Conservation (phyloP, 352 stramenopile species). For the Globisporangium spiculum region DNA sequence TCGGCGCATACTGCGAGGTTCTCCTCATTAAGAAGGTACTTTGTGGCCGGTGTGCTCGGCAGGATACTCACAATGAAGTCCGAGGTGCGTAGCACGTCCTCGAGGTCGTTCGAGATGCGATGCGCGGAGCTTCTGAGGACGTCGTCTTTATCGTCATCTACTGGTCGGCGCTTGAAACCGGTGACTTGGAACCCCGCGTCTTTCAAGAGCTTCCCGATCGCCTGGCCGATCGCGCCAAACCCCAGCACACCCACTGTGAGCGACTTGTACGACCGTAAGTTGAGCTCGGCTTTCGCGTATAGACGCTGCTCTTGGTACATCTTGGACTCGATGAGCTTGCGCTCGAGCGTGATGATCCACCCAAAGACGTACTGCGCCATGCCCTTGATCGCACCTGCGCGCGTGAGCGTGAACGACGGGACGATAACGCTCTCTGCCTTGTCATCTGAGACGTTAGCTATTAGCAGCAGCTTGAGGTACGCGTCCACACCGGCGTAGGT, state of each 20-base stretch:
- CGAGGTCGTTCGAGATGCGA: constrained; percentile 41
- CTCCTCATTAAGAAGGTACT: constrained; percentile 50
- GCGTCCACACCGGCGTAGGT: constrained; percentile 54
- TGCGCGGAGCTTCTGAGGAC: constrained; percentile 28
- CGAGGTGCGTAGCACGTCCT: constrained; percentile 41
- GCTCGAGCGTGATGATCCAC: constrained; percentile 25
- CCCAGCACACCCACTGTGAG: constrained; percentile 60
- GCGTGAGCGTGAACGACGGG: constrained; percentile 39
- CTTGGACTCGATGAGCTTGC: constrained; percentile 36
- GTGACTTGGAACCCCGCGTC: constrained; percentile 52
- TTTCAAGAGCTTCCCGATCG: constrained; percentile 50
- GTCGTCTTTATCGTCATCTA: constrained; percentile 13
- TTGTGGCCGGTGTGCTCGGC: constrained; percentile 70
- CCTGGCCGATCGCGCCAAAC: constrained; percentile 58
- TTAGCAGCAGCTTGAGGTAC: constrained; percentile 28
- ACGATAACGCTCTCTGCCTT: constrained; percentile 7
- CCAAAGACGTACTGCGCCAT: constrained; percentile 27
- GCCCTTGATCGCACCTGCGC: constrained; percentile 47
- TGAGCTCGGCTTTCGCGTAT: constrained; percentile 34
- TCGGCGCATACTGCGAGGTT: constrained; percentile 39
- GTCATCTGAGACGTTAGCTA: neutral
- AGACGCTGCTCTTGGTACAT: constrained; percentile 29
- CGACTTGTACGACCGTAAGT: constrained; percentile 36
- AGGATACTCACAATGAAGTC: constrained; percentile 87
- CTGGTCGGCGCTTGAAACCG: constrained; percentile 64